These are phyloP conservation scores for Xylariomycetidae sp. DNA, from an alignment of 2,329 filamentous ascomycete genomes.

Conservation along the genomic window DNA sequence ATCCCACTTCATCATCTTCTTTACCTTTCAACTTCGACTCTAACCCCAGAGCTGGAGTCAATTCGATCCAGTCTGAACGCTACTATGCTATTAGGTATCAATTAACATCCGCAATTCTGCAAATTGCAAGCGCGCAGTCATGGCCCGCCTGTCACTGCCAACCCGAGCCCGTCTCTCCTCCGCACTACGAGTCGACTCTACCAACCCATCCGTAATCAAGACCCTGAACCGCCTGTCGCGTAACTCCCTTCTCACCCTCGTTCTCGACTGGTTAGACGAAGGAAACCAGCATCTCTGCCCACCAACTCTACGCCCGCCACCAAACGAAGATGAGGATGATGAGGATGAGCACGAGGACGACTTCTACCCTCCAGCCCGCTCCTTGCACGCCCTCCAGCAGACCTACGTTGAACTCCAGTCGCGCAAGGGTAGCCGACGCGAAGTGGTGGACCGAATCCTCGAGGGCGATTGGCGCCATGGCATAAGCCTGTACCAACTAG, in stretches of 20 bases:
- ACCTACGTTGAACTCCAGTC: conserved; percentile 58
- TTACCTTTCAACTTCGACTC: no score
- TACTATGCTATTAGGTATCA: no score
- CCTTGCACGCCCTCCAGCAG: conserved; percentile 61
- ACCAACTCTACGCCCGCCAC: conserved; percentile 55
- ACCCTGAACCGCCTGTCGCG: conserved; percentile 67
- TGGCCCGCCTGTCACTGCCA: conserved; percentile 61
- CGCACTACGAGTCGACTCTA: conserved; percentile 61
- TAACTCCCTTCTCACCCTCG: conserved; percentile 65
- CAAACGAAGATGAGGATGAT: conserved; percentile 44
- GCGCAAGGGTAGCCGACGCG: conserved; percentile 56
- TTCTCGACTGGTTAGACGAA: conserved; percentile 72
- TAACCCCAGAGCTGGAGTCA: no score
- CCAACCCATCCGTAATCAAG: conserved; percentile 61
- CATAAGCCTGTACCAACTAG: conserved; percentile 60
- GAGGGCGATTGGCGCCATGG: conserved; percentile 67
- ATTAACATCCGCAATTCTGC: no score
- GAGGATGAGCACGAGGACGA: conserved; percentile 58
- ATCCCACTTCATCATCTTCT: no score
- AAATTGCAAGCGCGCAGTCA: no score
- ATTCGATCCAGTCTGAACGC: no score
- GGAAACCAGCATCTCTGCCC: conserved; percentile 54
- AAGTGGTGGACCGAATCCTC: conserved; percentile 58
- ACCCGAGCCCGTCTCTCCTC: conserved; percentile 69
- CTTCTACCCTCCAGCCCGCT: conserved; percentile 63